Base-by-base conservation (phyloP, 768 basidiomycete species). In the Hericium alpestre region DNA sequence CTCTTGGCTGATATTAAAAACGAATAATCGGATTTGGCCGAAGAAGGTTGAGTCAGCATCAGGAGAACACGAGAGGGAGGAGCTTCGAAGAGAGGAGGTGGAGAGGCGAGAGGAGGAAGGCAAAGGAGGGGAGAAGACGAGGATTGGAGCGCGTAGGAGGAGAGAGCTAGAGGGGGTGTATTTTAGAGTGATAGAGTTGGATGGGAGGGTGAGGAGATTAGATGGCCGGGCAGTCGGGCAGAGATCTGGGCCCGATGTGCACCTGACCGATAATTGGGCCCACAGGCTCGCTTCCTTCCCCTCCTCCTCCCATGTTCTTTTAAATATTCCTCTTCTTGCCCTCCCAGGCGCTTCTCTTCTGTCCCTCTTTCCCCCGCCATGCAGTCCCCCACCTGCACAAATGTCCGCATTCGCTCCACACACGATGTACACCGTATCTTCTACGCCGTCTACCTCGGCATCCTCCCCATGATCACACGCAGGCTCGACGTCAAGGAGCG, bases 401-500 rank as follows among this genome's bases (percentile, higher is more conserved):
- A 83, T 67, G 82, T 89, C 47, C 84, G 87, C 68, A 83, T 90
- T 62, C 81, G 87, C 62, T 86, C 84, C 4, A 87, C 86, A 13
- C 76, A 82, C 61, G 89, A 91, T 67, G 88, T 89, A n/a, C 76
- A 86, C 53, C 83, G 85, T 60, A 84, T 91, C 64, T 90, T 91
- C 71, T 75, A 86, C 66, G 90, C 81, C 51, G 89, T 90, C 53
- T 84, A 86, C 10, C 75, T 76, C 58, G 77, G 82, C 63, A 67
- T 74, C 56, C 75, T 90, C 46, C 86, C 87, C 51, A 78, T 91
- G 66, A 88, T 90, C 65, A 87, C 85, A 20, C 81, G 89, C 56
- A 83, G 89, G 8, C 79, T 92, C 62, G 89, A 91, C 66, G 85
- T 85, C 47, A 87, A 90, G 66, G 89, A 91, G 68, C 80, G 89